Percentiles rank a stretch among this genome's conserved stretches.
phyloP scores from a whole-genome alignment of 441 rosid species.

The Melastoma candidum region DNA sequence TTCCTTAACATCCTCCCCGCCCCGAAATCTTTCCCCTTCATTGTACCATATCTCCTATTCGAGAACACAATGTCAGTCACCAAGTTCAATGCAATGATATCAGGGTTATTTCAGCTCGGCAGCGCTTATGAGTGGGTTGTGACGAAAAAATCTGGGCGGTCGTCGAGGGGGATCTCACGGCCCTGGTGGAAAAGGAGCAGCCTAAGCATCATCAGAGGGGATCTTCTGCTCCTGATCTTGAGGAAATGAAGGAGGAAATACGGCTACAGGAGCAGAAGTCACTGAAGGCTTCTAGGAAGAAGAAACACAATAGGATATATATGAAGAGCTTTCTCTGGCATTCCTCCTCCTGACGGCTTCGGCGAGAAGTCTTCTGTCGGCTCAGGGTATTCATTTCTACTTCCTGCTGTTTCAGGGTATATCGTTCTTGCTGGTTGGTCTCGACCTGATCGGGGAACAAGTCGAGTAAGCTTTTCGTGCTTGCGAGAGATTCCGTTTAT shows the following conservation, averaged over 20 bases:
- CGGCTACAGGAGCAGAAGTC: slow-evolving; percentile 7
- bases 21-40: slow-evolving; percentile 80
- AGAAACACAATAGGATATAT: slow-evolving; percentile 15
- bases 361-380: slow-evolving; percentile 14
- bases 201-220: slow-evolving; percentile 14
- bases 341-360: slow-evolving; percentile 16
- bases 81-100: slow-evolving; percentile 91
- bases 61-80: slow-evolving; percentile 97
- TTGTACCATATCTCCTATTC: slow-evolving; percentile 80
- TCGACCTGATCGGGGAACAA: slow-evolving; percentile 19
- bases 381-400: slow-evolving; percentile 18
- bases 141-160: slow-evolving; percentile 81
- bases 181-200: slow-evolving; percentile 69
- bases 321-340: slow-evolving; percentile 15
- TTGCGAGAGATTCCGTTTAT: too few species aligned
- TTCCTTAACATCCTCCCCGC: slow-evolving; percentile 71
- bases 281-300: slow-evolving; percentile 2
- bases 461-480: slow-evolving; percentile 5
- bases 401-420: slow-evolving; percentile 21
- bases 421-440: slow-evolving; percentile 16
- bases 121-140: slow-evolving; percentile 94
- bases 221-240: slow-evolving; percentile 9
- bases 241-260: slow-evolving; percentile 5
- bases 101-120: slow-evolving; percentile 90
- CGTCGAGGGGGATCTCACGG: slow-evolving; percentile 72